Conservation (phyloP, 176 grass and related monocot species). For the Zoysia japonica region DNA sequence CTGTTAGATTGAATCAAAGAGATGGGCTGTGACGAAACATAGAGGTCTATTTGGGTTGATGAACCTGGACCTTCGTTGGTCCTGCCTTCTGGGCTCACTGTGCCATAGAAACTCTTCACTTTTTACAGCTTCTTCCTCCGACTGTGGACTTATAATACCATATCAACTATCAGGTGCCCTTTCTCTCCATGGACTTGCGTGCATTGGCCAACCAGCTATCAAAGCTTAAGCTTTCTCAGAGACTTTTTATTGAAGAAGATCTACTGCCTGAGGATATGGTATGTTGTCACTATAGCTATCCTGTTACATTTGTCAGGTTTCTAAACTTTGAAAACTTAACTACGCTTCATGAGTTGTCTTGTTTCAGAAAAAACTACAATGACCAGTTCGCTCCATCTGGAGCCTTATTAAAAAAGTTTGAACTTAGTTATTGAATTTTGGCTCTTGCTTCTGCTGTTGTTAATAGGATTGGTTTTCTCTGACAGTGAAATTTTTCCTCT, state of each 20-base stretch:
- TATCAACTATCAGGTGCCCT: slow-evolving; percentile 70
- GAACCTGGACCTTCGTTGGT: not conserved
- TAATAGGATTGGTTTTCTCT: not conserved
- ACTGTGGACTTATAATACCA: not conserved
- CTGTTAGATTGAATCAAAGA: slow-evolving; percentile 1
- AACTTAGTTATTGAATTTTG: not conserved
- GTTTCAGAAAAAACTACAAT: not conserved
- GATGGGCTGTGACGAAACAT: not conserved
- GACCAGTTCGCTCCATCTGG: not conserved
- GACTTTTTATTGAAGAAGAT: slow-evolving; percentile 84
- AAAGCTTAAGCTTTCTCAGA: slow-evolving; percentile 69
- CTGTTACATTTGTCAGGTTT: slow-evolving; percentile 2
- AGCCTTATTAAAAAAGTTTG: not conserved
- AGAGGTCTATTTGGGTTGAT: not conserved
- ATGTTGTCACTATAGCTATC: slow-evolving; percentile 18
- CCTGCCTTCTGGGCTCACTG: not conserved
- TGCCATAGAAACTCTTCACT: not conserved
- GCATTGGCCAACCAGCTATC: slow-evolving; percentile 73
- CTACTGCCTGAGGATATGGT: slow-evolving; percentile 68
- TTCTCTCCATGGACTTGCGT: slow-evolving; percentile 86
- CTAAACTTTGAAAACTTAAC: not conserved
- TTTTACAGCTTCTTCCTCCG: not conserved
- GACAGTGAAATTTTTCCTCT: not conserved
- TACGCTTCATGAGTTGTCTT: not conserved
- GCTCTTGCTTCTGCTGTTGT: slow-evolving; percentile 4